Conservation (phyloP, 331 rosid genomes). For the Rhamnella rubrinervis region DNA sequence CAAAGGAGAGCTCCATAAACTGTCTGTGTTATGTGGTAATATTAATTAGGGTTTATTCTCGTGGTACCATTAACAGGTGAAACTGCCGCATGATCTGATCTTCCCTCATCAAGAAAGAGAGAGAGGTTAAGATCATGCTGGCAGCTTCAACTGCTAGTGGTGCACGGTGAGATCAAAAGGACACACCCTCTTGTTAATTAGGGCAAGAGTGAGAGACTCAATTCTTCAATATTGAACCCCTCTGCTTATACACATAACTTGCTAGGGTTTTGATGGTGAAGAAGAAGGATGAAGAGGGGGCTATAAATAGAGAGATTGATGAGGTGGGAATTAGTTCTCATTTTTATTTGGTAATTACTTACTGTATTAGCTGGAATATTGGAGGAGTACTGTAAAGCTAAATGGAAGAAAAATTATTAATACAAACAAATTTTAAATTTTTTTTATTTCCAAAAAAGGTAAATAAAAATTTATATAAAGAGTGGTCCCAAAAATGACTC, state of each 20-base stretch:
- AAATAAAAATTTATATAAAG: conserved; percentile 18
- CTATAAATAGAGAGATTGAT: conserved; percentile 40
- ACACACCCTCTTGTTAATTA: background rate
- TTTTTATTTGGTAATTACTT: background rate
- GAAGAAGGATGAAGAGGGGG: conserved; percentile 30
- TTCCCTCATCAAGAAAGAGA: conserved; percentile 41
- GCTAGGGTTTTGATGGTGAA: conserved; percentile 67
- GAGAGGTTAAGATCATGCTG: conserved; percentile 99
- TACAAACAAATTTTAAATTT: conserved; percentile 2
- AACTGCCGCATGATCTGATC: conserved; percentile 99
- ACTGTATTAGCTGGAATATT: background rate
- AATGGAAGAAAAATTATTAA: conserved; percentile 3
- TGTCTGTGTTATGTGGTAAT: too few species aligned
- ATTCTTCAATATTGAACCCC: too few species aligned
- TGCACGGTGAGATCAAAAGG: conserved; percentile 35
- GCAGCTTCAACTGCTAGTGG: conserved; percentile 95
- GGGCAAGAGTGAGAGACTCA: background rate
- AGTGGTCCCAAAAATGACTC: conserved; percentile 72
- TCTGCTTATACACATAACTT: background rate
- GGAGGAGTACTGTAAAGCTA: conserved; percentile 9
- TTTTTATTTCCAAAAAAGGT: background rate
- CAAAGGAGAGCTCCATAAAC: too few species aligned
- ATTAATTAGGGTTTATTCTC: conserved; percentile 19
- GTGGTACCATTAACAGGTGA: conserved; percentile 82
- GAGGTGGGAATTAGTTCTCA: conserved; percentile 5